Evolutionary conservation across 2,329 filamentous ascomycete genomes (phyloP).

Genomic region (Aspergillus cejpii): DNA sequence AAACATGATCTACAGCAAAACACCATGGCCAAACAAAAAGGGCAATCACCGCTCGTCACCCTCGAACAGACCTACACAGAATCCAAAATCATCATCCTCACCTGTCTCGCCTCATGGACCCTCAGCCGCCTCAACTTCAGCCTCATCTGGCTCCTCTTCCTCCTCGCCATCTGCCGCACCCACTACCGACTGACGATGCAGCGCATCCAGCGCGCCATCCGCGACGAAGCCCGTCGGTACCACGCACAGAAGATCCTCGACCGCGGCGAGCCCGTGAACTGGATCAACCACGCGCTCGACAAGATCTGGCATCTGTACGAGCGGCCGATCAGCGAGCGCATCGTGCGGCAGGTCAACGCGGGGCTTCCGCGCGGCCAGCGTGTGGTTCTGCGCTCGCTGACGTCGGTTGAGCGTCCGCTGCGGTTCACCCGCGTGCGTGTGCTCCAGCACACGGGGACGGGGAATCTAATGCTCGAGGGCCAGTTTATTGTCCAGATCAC

Average conservation of each 20-base stretch:
- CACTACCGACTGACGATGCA: slow-evolving; percentile 8
- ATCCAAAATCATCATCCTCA: slow-evolving; percentile 13
- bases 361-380: slow-evolving; percentile 5
- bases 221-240: slow-evolving; percentile 11
- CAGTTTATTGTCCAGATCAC: slow-evolving; percentile 9
- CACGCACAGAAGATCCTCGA: slow-evolving; percentile 8
- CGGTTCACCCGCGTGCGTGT: slow-evolving; percentile 7
- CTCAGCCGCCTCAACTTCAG: slow-evolving; percentile 11
- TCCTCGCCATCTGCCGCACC: slow-evolving; percentile 13
- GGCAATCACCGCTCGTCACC: slow-evolving; percentile 39
- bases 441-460: slow-evolving; percentile 5
- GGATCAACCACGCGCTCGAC: slow-evolving; percentile 9
- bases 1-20: too few species aligned
- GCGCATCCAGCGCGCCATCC: slow-evolving; percentile 10
- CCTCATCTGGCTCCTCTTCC: slow-evolving; percentile 9
- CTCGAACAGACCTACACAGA: slow-evolving; percentile 14
- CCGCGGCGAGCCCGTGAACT: slow-evolving; percentile 11
- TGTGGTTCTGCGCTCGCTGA: slow-evolving; percentile 13
- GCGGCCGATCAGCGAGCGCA: slow-evolving; percentile 6
- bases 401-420: slow-evolving; percentile 10
- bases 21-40: slow-evolving; percentile 25
- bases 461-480: slow-evolving; percentile 12
- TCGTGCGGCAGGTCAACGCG: slow-evolving; percentile 12
- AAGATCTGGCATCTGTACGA: slow-evolving; percentile 16
- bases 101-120: slow-evolving; percentile 11